Percentiles rank a stretch among this genome's conserved stretches.
These are phyloP conservation scores for Yamadazyma trypodendri DNA, from an alignment of 1,139 yeast genomes.

Conservation along the genomic window DNA sequence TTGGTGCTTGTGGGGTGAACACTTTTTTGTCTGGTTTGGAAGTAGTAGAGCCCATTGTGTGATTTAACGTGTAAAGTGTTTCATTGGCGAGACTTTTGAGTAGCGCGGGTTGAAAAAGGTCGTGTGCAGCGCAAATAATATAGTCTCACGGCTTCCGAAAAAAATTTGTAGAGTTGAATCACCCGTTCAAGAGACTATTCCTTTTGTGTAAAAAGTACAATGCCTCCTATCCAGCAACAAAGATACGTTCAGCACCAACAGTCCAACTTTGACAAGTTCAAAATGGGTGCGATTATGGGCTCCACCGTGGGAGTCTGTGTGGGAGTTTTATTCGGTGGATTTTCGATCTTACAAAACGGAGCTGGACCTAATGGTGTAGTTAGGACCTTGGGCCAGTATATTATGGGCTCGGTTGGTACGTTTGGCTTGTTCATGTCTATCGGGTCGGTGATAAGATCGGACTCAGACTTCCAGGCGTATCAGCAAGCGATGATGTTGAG, in stretches of 20 bases:
- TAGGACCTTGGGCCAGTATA: conserved; percentile 94
- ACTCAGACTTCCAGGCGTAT: conserved; percentile 43
- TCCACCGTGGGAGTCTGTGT: conserved; percentile 94
- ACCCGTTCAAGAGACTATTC: background rate
- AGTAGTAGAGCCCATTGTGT: conserved; percentile 51
- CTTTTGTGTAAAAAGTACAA: conserved; percentile 17
- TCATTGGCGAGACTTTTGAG: conserved; percentile 6
- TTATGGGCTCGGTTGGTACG: conserved; percentile 95
- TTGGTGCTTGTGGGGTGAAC: conserved; percentile 69
- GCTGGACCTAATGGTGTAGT: conserved; percentile 98
- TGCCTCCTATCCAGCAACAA: conserved; percentile 86
- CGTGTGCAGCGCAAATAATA: too few species aligned
- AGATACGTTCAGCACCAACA: conserved; percentile 76
- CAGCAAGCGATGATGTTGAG: conserved; percentile 36
- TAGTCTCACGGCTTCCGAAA: too few species aligned
- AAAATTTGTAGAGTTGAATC: conserved; percentile 1
- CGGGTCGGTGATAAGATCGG: conserved; percentile 91
- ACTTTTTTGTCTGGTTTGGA: conserved; percentile 66
- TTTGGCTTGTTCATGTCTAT: conserved; percentile 95
- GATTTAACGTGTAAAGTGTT: background rate
- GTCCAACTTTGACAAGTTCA: conserved; percentile 90
- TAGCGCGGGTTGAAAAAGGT: too few species aligned
- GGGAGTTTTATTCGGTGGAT: conserved; percentile 92
- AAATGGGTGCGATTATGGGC: conserved; percentile 98
- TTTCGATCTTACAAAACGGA: conserved; percentile 87